A percentile compares a stretch with the other conserved stretches of the same genome.
Evolutionary conservation across 129 eudicot species (phyloP).

Genomic region (Tanacetum coccineum): DNA sequence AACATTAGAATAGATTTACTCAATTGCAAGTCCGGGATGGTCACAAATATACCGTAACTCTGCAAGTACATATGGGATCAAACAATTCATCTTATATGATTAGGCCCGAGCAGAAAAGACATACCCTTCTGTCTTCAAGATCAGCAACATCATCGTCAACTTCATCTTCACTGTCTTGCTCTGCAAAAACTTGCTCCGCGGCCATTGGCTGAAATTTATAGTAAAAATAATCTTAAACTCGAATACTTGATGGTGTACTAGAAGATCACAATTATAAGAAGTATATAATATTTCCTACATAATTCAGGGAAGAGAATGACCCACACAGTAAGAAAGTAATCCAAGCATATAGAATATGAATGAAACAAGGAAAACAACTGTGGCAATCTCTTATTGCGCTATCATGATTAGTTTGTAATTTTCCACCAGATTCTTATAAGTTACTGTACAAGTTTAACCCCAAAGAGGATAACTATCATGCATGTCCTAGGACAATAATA

Average conservation of each 20-base stretch:
- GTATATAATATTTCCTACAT: not conserved
- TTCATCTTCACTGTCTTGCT: conserved; percentile 95
- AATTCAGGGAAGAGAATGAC: not conserved
- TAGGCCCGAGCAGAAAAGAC: conserved; percentile 16
- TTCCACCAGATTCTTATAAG: no score
- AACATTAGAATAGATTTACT: not conserved
- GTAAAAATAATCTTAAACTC: conserved; percentile 4
- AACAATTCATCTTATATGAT: conserved; percentile 5
- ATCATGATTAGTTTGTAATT: not conserved
- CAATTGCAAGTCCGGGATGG: not conserved
- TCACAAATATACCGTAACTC: not conserved
- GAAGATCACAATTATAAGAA: not conserved
- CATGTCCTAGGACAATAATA: not conserved
- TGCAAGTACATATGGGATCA: not conserved
- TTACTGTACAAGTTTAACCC: no score
- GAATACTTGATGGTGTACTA: not conserved
- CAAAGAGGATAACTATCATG: no score
- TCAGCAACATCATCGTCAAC: conserved; percentile 97
- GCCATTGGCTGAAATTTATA: conserved; percentile 64
- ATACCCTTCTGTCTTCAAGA: conserved; percentile 91
- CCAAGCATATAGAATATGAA: not conserved
- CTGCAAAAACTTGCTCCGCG: conserved; percentile 82
- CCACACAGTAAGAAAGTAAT: not conserved
- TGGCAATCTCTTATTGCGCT: not conserved
- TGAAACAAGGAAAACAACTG: not conserved